These are phyloP conservation scores for Simplicillium sp. DNA, from an alignment of 2,329 filamentous ascomycete genomes.

Conservation along the genomic window DNA sequence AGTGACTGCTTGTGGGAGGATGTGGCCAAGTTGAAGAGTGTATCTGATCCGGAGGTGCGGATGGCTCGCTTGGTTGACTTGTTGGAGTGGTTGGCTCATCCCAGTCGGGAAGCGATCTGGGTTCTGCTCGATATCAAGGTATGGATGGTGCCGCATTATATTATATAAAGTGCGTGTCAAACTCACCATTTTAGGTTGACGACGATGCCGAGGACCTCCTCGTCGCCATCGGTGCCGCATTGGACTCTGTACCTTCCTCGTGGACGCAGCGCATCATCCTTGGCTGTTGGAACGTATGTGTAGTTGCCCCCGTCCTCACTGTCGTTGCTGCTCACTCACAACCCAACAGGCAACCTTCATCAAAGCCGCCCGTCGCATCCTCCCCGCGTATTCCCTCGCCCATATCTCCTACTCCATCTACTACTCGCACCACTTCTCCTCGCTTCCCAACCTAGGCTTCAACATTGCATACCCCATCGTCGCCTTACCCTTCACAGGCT, in stretches of 20 bases:
- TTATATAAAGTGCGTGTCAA: too few species aligned
- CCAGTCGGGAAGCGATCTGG: slow-evolving; percentile 63
- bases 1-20: slow-evolving; percentile 70
- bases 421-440: slow-evolving; percentile 64
- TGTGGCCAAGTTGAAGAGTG: slow-evolving; percentile 57
- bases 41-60: slow-evolving; percentile 55
- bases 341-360: slow-evolving; percentile 52
- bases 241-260: slow-evolving; percentile 42
- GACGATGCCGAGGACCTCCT: slow-evolving; percentile 66
- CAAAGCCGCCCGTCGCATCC: slow-evolving; percentile 47
- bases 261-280: slow-evolving; percentile 71
- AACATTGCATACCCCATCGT: slow-evolving; percentile 66
- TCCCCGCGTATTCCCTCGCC: slow-evolving; percentile 54
- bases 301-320: slow-evolving; percentile 1
- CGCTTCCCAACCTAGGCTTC: slow-evolving; percentile 58
- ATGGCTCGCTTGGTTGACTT: slow-evolving; percentile 71
- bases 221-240: slow-evolving; percentile 52
- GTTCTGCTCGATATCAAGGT: slow-evolving; percentile 84
- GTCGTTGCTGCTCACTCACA: not conserved
- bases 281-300: slow-evolving; percentile 67
- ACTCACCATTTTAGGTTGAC: slow-evolving; percentile 40
- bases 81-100: slow-evolving; percentile 58
- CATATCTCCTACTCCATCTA: slow-evolving; percentile 58
- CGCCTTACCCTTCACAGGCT: slow-evolving; percentile 54
- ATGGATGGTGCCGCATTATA: too few species aligned